A percentile compares a stretch with the other conserved stretches of the same genome.
Conservation (phyloP, 2,329 filamentous ascomycete species). For the Ophiostoma perfectum region DNA sequence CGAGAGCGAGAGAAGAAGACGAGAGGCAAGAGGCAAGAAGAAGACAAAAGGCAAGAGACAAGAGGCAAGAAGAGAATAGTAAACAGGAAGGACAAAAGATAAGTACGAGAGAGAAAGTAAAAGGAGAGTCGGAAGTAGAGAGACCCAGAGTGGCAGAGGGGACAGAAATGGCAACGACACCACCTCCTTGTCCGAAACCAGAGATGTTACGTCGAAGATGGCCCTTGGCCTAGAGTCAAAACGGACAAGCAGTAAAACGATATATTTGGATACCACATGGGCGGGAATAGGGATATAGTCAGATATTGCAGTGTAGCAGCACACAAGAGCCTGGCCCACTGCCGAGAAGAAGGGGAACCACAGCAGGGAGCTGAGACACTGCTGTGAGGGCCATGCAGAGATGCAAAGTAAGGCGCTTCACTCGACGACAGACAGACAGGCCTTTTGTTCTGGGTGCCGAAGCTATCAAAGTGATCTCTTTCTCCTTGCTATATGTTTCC, state of each 20-base stretch:
- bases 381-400: background rate
- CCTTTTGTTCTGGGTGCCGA: too few relatives aligned
- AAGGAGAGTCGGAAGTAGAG: background rate
- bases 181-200: constrained; percentile 20
- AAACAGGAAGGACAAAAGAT: constrained; percentile 1
- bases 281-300: background rate
- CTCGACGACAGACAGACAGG: too few relatives aligned
- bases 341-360: background rate
- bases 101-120: background rate
- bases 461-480: too few relatives aligned
- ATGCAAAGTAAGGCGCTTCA: background rate
- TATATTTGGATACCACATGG: constrained; percentile 12
- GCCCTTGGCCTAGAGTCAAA: background rate
- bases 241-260: background rate
- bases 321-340: background rate
- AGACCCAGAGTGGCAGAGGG: background rate
- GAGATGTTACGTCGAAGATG: constrained; percentile 21
- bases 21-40: background rate
- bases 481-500: too few relatives aligned
- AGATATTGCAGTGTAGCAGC: background rate
- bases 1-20: background rate
- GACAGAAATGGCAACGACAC: constrained; percentile 2
- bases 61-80: constrained; percentile 12
- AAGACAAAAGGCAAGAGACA: background rate
- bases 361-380: constrained; percentile 6